These are phyloP conservation scores for Eleusine indica DNA, from an alignment of 176 grass and related monocot genomes.

Conservation along the genomic window DNA sequence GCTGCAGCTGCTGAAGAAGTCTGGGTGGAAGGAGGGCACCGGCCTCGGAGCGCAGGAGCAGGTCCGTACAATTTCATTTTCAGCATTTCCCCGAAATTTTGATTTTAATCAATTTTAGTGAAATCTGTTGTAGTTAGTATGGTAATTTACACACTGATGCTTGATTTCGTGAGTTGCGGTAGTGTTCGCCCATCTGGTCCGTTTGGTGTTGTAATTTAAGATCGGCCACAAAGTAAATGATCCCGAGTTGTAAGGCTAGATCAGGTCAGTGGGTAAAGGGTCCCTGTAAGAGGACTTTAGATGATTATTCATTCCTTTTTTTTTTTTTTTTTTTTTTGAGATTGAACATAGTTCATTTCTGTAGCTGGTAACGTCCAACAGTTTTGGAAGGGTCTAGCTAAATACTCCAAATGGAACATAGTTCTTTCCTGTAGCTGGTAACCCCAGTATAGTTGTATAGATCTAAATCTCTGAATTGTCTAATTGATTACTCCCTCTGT, in stretches of 20 bases:
- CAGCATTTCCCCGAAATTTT: background rate
- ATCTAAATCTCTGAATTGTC: background rate
- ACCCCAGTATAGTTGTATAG: background rate
- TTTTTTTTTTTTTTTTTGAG: no score
- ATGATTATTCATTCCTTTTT: background rate
- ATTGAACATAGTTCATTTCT: background rate
- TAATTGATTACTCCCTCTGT: background rate
- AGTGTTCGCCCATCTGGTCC: background rate
- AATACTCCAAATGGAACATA: no score
- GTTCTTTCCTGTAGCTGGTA: no score
- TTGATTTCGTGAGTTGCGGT: background rate
- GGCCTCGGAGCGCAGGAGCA: conserved; percentile 90
- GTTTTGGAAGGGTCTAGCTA: background rate
- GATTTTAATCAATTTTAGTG: background rate
- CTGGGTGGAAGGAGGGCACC: conserved; percentile 92
- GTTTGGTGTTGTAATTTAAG: background rate
- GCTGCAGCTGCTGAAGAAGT: conserved; percentile 86
- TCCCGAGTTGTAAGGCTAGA: background rate
- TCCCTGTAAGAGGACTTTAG: background rate
- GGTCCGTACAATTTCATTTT: conserved; percentile 36
- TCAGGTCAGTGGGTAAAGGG: background rate
- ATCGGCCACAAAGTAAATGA: background rate
- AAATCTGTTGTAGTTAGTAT: background rate
- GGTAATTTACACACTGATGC: background rate
- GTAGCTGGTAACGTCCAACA: background rate